Evolutionary conservation across 768 basidiomycete species (phyloP).

Genomic region (Pleurotus giganteus): DNA sequence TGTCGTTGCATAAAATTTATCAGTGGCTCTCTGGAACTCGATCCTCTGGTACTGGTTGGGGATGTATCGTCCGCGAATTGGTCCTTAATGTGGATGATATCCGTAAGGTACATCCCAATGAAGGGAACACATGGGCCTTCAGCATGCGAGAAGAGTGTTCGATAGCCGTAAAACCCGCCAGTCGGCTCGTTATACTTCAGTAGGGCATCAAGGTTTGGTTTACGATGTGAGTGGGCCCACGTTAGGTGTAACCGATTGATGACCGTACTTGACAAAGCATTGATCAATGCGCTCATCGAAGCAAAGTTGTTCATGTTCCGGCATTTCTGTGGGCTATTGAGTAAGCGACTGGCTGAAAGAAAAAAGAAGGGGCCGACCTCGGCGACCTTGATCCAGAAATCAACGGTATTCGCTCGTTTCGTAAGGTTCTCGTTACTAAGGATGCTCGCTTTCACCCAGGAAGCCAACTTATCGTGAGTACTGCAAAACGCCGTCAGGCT

Average conservation of each 20-base stretch:
- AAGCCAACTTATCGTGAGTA: constrained; percentile 58
- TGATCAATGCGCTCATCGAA: constrained; percentile 65
- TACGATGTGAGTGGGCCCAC: constrained; percentile 62
- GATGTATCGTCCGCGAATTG: constrained; percentile 40
- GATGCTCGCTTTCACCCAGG: constrained; percentile 68
- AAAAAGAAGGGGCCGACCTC: constrained; percentile 48
- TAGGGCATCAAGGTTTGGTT: constrained; percentile 49
- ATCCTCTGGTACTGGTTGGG: background rate
- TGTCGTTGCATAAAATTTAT: constrained; percentile 57
- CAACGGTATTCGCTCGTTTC: constrained; percentile 56
- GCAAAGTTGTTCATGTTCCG: constrained; percentile 61
- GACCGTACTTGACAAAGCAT: constrained; percentile 58
- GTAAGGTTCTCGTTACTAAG: constrained; percentile 48
- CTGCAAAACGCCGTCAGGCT: constrained; percentile 54
- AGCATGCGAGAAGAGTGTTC: constrained; percentile 43
- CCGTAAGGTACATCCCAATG: constrained; percentile 60
- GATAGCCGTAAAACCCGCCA: constrained; percentile 56
- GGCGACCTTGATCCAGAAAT: constrained; percentile 77
- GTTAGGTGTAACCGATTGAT: constrained; percentile 58
- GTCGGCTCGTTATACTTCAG: constrained; percentile 57
- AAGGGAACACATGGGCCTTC: constrained; percentile 67
- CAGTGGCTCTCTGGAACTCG: constrained; percentile 7
- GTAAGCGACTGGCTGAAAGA: constrained; percentile 8
- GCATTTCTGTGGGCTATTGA: constrained; percentile 51
- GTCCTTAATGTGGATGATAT: constrained; percentile 54